These are phyloP conservation scores for Phytophthora megakarya DNA, from an alignment of 352 stramenopile species.

Conservation along the genomic window DNA sequence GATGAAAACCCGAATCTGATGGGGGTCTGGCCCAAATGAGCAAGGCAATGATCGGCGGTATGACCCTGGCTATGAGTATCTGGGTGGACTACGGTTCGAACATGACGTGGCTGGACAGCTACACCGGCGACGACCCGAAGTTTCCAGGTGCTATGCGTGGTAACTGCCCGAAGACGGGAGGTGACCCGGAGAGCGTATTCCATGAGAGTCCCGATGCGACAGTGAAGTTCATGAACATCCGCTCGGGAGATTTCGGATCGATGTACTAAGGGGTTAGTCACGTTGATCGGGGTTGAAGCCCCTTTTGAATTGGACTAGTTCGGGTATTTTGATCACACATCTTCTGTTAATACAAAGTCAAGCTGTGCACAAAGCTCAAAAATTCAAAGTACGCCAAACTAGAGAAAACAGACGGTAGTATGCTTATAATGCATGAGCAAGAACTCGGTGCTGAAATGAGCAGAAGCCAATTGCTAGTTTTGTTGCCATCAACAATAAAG, in stretches of 20 bases:
- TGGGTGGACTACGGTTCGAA: constrained; percentile 58
- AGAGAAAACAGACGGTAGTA: no score
- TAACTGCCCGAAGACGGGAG: constrained; percentile 41
- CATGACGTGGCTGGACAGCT: constrained; percentile 61
- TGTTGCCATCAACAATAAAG: no score
- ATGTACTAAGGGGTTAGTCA: no score
- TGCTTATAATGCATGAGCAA: no score
- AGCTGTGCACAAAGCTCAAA: no score
- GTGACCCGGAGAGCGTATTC: constrained; percentile 43
- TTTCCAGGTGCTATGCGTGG: constrained; percentile 50
- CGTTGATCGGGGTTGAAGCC: no score
- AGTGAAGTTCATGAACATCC: constrained; percentile 66
- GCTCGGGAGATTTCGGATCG: constrained; percentile 54
- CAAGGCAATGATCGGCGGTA: constrained; percentile 41
- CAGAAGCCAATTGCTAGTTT: no score
- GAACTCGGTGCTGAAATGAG: no score
- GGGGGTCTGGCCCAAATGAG: constrained; percentile 48
- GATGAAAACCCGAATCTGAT: constrained; percentile 40
- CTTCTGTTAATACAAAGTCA: no score
- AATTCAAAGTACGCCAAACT: no score
- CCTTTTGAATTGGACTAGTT: no score
- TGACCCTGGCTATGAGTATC: constrained; percentile 64
- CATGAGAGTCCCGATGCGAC: constrained; percentile 42
- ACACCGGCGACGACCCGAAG: constrained; percentile 21
- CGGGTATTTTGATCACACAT: no score